phyloP scores from a whole-genome alignment of 768 basidiomycete species.

The Postia placenta region DNA sequence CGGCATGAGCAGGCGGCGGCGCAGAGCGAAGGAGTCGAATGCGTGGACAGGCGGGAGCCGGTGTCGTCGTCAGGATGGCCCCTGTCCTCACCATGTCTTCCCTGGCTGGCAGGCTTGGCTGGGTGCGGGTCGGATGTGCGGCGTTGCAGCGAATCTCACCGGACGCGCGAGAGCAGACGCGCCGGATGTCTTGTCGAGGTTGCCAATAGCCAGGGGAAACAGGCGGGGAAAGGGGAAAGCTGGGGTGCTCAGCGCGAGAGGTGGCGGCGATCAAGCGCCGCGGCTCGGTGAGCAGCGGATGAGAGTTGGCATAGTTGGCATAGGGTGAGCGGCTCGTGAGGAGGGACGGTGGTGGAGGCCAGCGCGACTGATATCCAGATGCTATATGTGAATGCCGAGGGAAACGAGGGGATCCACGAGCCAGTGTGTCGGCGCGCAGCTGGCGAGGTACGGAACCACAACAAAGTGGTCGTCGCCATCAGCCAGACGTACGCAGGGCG shows the following conservation, averaged over 20 bases:
- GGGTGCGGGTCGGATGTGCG: conserved; percentile 16
- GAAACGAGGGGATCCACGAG: conserved; percentile 34
- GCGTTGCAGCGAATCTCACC: conserved; percentile 9
- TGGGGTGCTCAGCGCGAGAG: conserved; percentile 2
- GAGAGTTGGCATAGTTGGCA: conserved; percentile 10
- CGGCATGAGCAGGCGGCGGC: conserved; percentile 12
- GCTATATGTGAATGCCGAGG: conserved; percentile 20
- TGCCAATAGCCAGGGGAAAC: conserved; percentile 12
- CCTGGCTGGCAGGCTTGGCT: conserved; percentile 19
- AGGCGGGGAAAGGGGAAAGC: conserved; percentile 15
- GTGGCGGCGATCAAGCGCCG: conserved; percentile 43
- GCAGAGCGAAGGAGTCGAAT: conserved; percentile 11
- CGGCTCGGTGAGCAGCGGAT: conserved; percentile 2
- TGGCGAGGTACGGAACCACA: conserved; percentile 76
- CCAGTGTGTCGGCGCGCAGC: conserved; percentile 67
- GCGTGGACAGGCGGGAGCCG: conserved; percentile 11
- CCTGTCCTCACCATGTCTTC: conserved; percentile 20
- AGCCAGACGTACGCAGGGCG: conserved; percentile 32
- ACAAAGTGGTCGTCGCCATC: conserved; percentile 76
- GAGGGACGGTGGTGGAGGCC: conserved; percentile 13
- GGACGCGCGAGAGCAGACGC: conserved; percentile 19
- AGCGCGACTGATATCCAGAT: conserved; percentile 11
- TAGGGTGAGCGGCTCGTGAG: conserved; percentile 11
- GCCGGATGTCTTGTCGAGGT: conserved; percentile 17
- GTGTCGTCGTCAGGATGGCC: conserved; percentile 8